A percentile compares a stretch with the other conserved stretches of the same genome.
Conservation (phyloP, 1,284 basidiomycete species). For the Gomphus bonarii region DNA sequence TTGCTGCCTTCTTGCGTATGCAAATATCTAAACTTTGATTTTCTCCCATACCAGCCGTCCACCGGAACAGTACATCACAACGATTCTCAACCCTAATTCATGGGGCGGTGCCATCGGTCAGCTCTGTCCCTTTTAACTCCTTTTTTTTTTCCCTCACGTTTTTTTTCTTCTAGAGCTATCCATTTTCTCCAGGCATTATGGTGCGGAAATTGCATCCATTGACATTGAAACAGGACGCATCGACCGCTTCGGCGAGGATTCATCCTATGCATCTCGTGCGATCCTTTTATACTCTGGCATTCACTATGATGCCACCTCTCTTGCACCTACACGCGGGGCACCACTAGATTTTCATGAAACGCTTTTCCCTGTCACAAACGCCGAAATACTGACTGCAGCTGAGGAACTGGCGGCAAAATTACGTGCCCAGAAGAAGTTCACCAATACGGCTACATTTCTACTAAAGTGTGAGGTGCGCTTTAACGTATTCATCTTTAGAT, state of each 20-base stretch:
- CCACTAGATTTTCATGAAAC: conserved; percentile 84
- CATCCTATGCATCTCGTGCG: conserved; percentile 32
- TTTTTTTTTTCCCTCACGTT: neutral
- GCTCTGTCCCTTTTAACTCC: conserved; percentile 4
- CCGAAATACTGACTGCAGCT: conserved; percentile 51
- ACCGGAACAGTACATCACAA: conserved; percentile 66
- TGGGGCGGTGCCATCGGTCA: conserved; percentile 86
- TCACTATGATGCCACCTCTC: conserved; percentile 83
- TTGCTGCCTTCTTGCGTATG: neutral
- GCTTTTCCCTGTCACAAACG: conserved; percentile 59
- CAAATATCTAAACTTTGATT: neutral
- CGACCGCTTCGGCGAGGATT: conserved; percentile 65
- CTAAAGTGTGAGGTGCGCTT: conserved; percentile 64
- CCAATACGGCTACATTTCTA: conserved; percentile 87
- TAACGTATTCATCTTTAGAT: neutral
- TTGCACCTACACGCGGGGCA: conserved; percentile 68
- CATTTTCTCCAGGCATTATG: conserved; percentile 72
- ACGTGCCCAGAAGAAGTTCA: conserved; percentile 70
- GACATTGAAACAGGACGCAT: conserved; percentile 90
- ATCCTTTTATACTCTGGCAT: conserved; percentile 87
- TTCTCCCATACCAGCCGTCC: conserved; percentile 28
- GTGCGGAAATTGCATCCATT: conserved; percentile 79
- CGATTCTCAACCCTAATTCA: conserved; percentile 66
- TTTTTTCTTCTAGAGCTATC: conserved; percentile 48
- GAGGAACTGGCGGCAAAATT: conserved; percentile 63